phyloP scores from a whole-genome alignment of 306 rosid species.

The Cajanus cajan region DNA sequence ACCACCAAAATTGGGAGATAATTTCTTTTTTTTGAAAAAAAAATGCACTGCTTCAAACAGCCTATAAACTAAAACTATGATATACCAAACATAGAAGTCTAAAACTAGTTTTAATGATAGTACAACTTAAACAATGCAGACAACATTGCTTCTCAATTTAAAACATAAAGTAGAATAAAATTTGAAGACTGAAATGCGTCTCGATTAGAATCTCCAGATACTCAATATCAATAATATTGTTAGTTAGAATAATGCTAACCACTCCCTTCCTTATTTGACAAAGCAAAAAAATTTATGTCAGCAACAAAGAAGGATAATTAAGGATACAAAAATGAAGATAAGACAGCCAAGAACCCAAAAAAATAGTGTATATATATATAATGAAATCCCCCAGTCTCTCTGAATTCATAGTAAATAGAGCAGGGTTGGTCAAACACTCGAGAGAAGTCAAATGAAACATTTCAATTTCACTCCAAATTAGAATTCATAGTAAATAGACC shows the following conservation, averaged over 20 bases:
- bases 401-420: too few relatives aligned
- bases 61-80: not conserved
- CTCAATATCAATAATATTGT: not conserved
- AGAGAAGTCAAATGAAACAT: not conserved
- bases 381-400: too few relatives aligned
- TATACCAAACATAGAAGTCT: not conserved
- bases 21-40: not conserved
- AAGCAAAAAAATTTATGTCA: not conserved
- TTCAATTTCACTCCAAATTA: not conserved
- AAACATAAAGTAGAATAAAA: not conserved
- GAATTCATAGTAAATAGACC: too few relatives aligned
- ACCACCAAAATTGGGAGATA: not conserved
- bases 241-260: not conserved
- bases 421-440: too few relatives aligned
- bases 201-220: not conserved
- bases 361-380: not conserved
- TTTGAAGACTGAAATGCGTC: not conserved
- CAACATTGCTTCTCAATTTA: not conserved
- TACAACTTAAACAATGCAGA: not conserved
- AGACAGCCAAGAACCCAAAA: not conserved
- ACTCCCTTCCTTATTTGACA: not conserved
- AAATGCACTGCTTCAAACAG: not conserved
- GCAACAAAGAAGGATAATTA: not conserved
- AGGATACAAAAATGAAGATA: not conserved
- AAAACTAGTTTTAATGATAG: not conserved